Evolutionary conservation across 2,329 filamentous ascomycete genomes (phyloP), one percentile per base, ranked within the genome.

Genomic region (Fusarium sp.): DNA sequence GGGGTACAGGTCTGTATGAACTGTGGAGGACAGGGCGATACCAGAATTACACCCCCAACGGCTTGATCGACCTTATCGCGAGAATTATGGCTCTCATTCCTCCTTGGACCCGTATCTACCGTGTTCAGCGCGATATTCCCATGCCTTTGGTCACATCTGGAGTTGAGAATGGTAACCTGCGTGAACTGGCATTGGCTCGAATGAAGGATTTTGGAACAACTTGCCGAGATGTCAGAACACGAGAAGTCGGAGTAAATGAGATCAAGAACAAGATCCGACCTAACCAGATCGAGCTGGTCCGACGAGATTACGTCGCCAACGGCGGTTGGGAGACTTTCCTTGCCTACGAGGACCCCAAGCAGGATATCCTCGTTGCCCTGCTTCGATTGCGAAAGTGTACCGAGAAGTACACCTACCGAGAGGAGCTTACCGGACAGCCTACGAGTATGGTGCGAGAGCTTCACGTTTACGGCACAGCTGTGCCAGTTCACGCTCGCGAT

Each of bases 201-300:
- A 99, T 99, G 97, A 98, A 98, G 83, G 96, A 99, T 81, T 98
- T 99, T 77, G 97, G 97, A 56, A 99, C 96, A 0, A 94, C 94
- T 2, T 99, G 97, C 81, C 94, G 97, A 73, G 96, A 99, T 79
- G 96, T 99, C 30, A 92, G 96, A 19, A 99, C 96, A 4, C 91
- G 96, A 68, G 96, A 99, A 84, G 96, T 99, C 30, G 96, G 96
- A 67, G 95, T 99, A 84, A 99, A 99, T 82, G 96, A 99, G 84
- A 96, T 99, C 74, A 99, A 99, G 86, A 92, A 99, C 87, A 98
- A 98, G 86, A 98, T 99, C 76, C 89, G 96, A 3, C 96, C 96
- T 1, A 97, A 95, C 75, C 96, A 99, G 81, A 94, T 99, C 66
- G 96, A 99, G 85, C 90, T 99, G 25, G 92, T 99, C 35, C 92